Conservation (phyloP, 352 stramenopile genomes). For the Phytophthora macrochlamydospora region DNA sequence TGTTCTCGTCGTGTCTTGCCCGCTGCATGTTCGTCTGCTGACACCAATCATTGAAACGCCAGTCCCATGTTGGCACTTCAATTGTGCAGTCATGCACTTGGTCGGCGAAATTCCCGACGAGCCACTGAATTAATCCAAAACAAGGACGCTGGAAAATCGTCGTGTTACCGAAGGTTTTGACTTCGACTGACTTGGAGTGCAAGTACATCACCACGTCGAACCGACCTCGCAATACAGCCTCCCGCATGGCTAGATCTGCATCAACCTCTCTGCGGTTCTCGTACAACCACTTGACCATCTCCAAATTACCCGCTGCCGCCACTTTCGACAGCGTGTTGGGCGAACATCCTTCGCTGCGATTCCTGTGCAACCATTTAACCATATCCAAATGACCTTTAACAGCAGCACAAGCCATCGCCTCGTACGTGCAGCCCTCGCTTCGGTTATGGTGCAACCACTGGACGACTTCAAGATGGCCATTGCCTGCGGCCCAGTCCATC, state of each 20-base stretch:
- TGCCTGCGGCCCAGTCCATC: slow-evolving; percentile 15
- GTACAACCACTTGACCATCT: slow-evolving; percentile 15
- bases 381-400: slow-evolving; percentile 3
- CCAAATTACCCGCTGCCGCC: slow-evolving; percentile 9
- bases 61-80: slow-evolving; percentile 24
- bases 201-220: slow-evolving; percentile 29
- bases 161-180: neutral
- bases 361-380: slow-evolving; percentile 3
- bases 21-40: slow-evolving; percentile 12
- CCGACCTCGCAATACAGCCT: slow-evolving; percentile 13
- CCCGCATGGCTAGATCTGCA: slow-evolving; percentile 8
- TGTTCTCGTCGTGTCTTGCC: slow-evolving; percentile 5
- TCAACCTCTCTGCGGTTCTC: slow-evolving; percentile 22
- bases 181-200: slow-evolving; percentile 12
- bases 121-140: slow-evolving; percentile 19
- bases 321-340: slow-evolving; percentile 16
- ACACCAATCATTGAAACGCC: slow-evolving; percentile 32
- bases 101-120: slow-evolving; percentile 12
- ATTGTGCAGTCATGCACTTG: slow-evolving; percentile 15
- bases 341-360: slow-evolving; percentile 16
- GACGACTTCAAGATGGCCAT: slow-evolving; percentile 19
- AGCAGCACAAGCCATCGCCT: slow-evolving; percentile 2
- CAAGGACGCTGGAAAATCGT: slow-evolving; percentile 9
- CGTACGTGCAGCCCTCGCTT: neutral
- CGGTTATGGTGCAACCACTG: slow-evolving; percentile 27